Evolutionary conservation across 2,329 filamentous ascomycete genomes (phyloP).

Genomic region (Epichloe uncinata): DNA sequence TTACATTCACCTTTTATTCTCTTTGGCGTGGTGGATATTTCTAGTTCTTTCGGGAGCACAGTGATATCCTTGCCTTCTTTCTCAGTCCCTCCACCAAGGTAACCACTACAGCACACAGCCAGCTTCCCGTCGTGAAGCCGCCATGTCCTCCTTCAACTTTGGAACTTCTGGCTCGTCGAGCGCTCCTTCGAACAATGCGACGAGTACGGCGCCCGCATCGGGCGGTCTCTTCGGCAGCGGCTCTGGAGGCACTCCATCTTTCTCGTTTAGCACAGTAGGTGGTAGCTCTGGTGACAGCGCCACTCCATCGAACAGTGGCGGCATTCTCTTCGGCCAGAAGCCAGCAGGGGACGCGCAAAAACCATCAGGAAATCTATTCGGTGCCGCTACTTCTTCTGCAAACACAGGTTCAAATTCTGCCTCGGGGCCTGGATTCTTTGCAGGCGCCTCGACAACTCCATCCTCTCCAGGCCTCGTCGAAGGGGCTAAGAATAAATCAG

Average conservation of each 20-base stretch:
- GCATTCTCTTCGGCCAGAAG: constrained; percentile 21
- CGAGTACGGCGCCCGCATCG: constrained; percentile 25
- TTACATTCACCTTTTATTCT: neutral
- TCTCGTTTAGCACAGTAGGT: constrained; percentile 25
- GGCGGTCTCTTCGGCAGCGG: constrained; percentile 27
- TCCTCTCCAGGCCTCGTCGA: constrained; percentile 9
- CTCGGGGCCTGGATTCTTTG: constrained; percentile 18
- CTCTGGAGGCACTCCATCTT: constrained; percentile 18
- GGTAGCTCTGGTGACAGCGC: constrained; percentile 12
- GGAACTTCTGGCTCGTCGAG: constrained; percentile 20
- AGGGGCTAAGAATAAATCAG: constrained; percentile 1
- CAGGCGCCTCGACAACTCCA: constrained; percentile 10
- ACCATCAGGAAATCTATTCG: constrained; percentile 15
- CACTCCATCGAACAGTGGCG: constrained; percentile 16
- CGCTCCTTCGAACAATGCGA: constrained; percentile 18
- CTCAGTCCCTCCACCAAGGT: neutral
- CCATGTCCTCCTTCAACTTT: constrained; percentile 30
- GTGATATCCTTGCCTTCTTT: neutral
- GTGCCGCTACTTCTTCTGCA: constrained; percentile 11
- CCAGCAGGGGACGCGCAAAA: constrained; percentile 15
- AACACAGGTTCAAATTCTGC: constrained; percentile 15
- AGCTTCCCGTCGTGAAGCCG: constrained; percentile 4
- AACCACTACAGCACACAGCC: neutral
- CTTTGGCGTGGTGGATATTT: neutral
- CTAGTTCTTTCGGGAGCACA: neutral